phyloP scores from a whole-genome alignment of 2,329 filamentous ascomycete species.

The Emmonsiellopsis sp. region DNA sequence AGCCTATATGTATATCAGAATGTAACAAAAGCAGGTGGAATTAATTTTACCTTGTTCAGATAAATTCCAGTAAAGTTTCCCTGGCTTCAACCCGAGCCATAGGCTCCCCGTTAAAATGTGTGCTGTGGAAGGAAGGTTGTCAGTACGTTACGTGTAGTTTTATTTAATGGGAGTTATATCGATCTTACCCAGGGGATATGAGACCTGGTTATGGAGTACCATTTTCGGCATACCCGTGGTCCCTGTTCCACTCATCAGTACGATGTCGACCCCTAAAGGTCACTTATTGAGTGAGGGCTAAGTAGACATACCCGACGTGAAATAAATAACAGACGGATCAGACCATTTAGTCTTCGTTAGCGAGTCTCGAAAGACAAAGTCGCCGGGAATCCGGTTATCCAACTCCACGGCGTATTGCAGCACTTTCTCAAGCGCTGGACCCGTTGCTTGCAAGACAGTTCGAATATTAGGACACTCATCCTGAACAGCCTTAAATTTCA shows the following conservation, averaged over 20 bases:
- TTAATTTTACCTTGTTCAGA: conserved; percentile 26
- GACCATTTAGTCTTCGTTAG: conserved; percentile 18
- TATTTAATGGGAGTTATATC: background rate
- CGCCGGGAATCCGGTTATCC: conserved; percentile 14
- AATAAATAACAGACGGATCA: conserved; percentile 29
- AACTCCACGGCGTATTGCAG: conserved; percentile 19
- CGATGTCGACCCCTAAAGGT: too few relatives aligned
- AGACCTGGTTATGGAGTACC: conserved; percentile 33
- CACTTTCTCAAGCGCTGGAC: conserved; percentile 15
- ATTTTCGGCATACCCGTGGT: conserved; percentile 35
- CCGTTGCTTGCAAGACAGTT: conserved; percentile 24
- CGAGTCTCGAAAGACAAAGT: conserved; percentile 13
- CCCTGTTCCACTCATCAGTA: conserved; percentile 11
- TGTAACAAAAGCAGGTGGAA: background rate
- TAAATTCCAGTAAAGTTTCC: conserved; percentile 31
- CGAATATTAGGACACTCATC: conserved; percentile 23
- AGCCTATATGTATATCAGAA: background rate
- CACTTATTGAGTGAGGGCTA: background rate
- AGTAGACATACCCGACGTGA: conserved; percentile 20
- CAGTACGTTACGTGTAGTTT: background rate
- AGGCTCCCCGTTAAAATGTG: conserved; percentile 31
- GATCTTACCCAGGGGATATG: conserved; percentile 27
- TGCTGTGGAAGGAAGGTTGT: conserved; percentile 10
- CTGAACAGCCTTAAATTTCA: conserved; percentile 25
- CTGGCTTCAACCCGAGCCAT: conserved; percentile 28